These are phyloP conservation scores for Corymbia calophylla DNA, from an alignment of 441 rosid genomes.

Conservation along the genomic window DNA sequence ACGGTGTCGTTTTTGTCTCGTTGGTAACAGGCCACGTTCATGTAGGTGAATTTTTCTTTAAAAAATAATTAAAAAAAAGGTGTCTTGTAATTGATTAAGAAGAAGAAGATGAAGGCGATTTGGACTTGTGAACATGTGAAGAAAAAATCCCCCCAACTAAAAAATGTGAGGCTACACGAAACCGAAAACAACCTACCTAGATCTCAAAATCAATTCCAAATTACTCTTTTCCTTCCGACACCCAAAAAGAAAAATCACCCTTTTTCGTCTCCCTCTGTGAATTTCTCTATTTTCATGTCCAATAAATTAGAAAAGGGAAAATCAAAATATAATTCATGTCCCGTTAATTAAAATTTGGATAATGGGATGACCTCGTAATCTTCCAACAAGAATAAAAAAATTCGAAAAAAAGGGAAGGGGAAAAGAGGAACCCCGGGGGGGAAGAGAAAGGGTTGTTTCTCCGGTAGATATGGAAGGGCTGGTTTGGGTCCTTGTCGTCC, in stretches of 20 bases:
- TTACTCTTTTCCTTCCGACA: background rate
- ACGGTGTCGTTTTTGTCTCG: background rate
- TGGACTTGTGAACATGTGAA: background rate
- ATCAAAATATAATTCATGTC: background rate
- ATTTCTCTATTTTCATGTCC: background rate
- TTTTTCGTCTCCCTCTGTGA: background rate
- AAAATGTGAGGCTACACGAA: constrained; percentile 2
- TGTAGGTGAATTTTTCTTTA: background rate
- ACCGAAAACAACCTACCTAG: background rate
- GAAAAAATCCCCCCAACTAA: background rate
- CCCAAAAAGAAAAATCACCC: background rate
- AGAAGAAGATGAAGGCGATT: background rate
- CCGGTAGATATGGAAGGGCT: constrained; percentile 26
- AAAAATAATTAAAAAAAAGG: constrained; percentile 32
- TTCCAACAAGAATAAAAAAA: background rate
- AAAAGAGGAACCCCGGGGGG: too few species aligned
- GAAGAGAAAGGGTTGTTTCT: constrained; percentile 13
- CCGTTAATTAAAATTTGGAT: background rate
- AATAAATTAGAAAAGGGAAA: background rate
- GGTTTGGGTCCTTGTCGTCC: background rate
- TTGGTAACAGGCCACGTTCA: background rate
- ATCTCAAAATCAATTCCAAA: background rate
- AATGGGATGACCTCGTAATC: background rate
- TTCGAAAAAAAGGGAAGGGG: background rate
- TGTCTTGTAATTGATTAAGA: background rate